Evolutionary conservation across 2,329 filamentous ascomycete species (phyloP), one percentile per base, ranked within the genome.

Genomic region (Fusarium miscanthi): DNA sequence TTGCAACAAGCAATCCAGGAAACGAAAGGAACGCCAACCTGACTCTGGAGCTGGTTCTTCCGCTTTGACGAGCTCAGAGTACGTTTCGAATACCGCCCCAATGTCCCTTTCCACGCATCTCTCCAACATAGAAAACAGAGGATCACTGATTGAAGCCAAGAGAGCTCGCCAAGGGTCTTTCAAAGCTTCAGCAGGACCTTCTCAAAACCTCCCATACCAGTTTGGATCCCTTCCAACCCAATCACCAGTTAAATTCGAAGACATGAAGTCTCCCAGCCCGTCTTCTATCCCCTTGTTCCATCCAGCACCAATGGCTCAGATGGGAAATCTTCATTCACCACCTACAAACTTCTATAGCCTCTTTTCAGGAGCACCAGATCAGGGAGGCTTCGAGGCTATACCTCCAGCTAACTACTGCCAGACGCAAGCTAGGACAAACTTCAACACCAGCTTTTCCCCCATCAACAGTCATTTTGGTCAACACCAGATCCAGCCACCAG

Each of bases 1-100:
- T 3, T 53, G 70, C 30, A 73, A 73, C 46, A 38, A 63, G 14
- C 66, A 49, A 23, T 49, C 70, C 19, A 73, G 59, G 48, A 72
- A 73, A 31, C 41, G 56, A 9, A 73, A 73, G 25, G 59, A 71
- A 31, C 63, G 70, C 35, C 48, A 70, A 27, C 49, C 60, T 31
- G 58, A 59, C 19, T 37, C 51, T 30, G 43, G 30, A 17, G 51
- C 59, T 13, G 43, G 23, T 14, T 53, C 46, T 35, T 41, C 38
- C 19, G 38, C 48, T 8, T 53, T 53, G 2, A 52, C 70, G 3
- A 10, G 30, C 2, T 38, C 63, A 8, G 70, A 72, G 70, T 72
- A 70, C 25, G 70, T 43, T 30, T 10, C 30, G 16, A 12, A 19
- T 11, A 30, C 40, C 25, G 11, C 12, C 13, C 25, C 10, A 10